These are phyloP conservation scores for Linanthus parryae DNA, from an alignment of 148 eudicot species.

Conservation along the genomic window DNA sequence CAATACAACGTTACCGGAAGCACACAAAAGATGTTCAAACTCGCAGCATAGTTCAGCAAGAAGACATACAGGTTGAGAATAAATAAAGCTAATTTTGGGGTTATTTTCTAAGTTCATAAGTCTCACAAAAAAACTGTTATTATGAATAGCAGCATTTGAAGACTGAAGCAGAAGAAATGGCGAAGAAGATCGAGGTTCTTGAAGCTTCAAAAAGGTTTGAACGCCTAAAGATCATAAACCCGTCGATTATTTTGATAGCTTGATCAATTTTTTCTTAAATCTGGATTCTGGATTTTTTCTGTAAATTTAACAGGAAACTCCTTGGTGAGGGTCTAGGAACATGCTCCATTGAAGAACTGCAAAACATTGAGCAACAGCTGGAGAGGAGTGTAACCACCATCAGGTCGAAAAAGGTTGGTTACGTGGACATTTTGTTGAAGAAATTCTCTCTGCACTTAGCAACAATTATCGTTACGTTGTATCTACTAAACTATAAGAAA, in stretches of 20 bases:
- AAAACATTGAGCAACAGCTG: conserved; percentile 67
- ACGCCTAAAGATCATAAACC: not conserved
- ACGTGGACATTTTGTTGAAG: not conserved
- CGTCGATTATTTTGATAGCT: not conserved
- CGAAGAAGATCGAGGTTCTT: conserved; percentile 64
- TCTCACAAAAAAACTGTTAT: not conserved
- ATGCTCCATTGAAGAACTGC: conserved; percentile 68
- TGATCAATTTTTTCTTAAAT: not conserved
- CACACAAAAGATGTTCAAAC: conserved; percentile 55
- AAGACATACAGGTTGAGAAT: conserved; percentile 58
- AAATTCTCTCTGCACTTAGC: not conserved
- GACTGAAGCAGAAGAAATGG: conserved; percentile 59
- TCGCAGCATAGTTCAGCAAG: conserved; percentile 31
- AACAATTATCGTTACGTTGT: no score
- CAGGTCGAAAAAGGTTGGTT: conserved; percentile 71
- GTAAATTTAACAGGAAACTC: conserved; percentile 38
- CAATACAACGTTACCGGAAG: conserved; percentile 59
- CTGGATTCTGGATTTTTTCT: not conserved
- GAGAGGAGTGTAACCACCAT: conserved; percentile 59
- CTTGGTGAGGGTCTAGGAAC: conserved; percentile 72
- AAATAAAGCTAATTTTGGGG: not conserved
- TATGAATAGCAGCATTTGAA: conserved; percentile 51
- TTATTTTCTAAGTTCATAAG: not conserved
- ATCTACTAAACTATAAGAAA: no score
- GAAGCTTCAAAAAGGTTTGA: conserved; percentile 69